Percentiles rank a stretch among this genome's conserved stretches.
Evolutionary conservation across 371 early-diverging fungal species (phyloP).

Genomic region (Sporodiniella umbellata): DNA sequence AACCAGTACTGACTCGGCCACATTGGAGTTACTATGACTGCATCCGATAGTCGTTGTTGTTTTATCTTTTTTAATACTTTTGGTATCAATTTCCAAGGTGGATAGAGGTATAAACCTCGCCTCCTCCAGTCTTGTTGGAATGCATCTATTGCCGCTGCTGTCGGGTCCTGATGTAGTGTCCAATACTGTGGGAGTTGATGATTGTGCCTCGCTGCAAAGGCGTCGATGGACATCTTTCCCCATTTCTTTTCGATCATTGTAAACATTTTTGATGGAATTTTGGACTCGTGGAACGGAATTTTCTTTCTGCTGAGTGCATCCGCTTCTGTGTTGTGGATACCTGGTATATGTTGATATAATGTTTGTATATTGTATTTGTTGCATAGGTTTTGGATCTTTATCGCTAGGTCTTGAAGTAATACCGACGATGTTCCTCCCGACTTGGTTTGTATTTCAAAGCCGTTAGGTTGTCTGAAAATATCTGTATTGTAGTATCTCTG

Average conservation of each 20-base stretch:
- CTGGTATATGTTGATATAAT: too few relatives aligned
- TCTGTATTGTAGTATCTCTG: conserved; percentile 2
- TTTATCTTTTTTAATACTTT: conserved; percentile 18
- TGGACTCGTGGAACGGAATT: too few relatives aligned
- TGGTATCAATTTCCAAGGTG: conserved; percentile 30
- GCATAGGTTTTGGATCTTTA: conserved; percentile 12
- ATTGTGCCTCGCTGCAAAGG: too few relatives aligned
- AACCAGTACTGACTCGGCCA: conserved; percentile 23
- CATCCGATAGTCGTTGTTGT: conserved; percentile 1
- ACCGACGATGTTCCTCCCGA: conserved; percentile 11
- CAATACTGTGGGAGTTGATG: too few relatives aligned
- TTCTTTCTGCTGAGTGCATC: too few relatives aligned
- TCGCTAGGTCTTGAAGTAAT: conserved; percentile 5
- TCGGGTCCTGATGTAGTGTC: conserved; percentile 16
- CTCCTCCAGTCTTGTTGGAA: conserved; percentile 20
- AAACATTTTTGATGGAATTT: too few relatives aligned
- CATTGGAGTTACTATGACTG: conserved; percentile 16
- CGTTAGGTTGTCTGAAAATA: conserved; percentile 13
- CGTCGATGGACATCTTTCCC: too few relatives aligned
- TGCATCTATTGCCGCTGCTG: conserved; percentile 23
- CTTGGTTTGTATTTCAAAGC: conserved; percentile 15
- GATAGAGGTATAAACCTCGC: conserved; percentile 15
- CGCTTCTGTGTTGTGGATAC: too few relatives aligned
- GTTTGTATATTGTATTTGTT: conserved; percentile 6
- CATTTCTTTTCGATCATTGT: too few relatives aligned